Evolutionary conservation across 805 yeast genomes (phyloP).

Genomic region (Phaffomyces opuntiae): DNA sequence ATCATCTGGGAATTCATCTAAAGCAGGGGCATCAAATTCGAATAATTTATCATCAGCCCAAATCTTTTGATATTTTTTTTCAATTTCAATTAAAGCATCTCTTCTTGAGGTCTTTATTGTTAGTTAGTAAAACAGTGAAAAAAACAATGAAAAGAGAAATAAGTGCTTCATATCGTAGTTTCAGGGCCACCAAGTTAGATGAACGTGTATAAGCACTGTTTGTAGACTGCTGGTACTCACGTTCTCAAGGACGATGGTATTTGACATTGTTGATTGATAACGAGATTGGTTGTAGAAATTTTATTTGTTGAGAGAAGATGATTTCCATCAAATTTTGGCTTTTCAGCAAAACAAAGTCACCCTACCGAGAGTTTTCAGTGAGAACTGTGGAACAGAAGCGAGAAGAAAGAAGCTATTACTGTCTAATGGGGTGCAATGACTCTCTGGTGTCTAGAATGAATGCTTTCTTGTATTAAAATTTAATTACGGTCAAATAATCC

Average conservation of each 20-base stretch:
- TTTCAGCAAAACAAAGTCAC: not conserved
- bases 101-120: constrained; percentile 71
- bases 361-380: not conserved
- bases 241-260: constrained; percentile 37
- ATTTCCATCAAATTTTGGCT: not conserved
- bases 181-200: too few species aligned
- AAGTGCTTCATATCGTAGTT: too few species aligned
- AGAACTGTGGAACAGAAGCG: not conserved
- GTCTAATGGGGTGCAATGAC: too few species aligned
- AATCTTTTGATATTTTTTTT: constrained; percentile 74
- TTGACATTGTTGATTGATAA: constrained; percentile 1
- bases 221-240: constrained; percentile 13
- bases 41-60: constrained; percentile 87
- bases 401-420: not conserved
- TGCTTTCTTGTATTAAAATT: not conserved
- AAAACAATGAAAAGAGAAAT: too few species aligned
- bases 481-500: constrained; percentile 47
- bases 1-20: constrained; percentile 53
- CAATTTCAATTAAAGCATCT: constrained; percentile 85
- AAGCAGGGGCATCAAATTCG: constrained; percentile 81
- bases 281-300: not conserved
- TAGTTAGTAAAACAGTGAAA: not conserved
- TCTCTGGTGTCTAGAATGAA: too few species aligned
- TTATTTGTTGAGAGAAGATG: not conserved
- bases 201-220: too few species aligned